phyloP scores from a whole-genome alignment of 202 grass and related monocot species.

The Musa balbisiana region DNA sequence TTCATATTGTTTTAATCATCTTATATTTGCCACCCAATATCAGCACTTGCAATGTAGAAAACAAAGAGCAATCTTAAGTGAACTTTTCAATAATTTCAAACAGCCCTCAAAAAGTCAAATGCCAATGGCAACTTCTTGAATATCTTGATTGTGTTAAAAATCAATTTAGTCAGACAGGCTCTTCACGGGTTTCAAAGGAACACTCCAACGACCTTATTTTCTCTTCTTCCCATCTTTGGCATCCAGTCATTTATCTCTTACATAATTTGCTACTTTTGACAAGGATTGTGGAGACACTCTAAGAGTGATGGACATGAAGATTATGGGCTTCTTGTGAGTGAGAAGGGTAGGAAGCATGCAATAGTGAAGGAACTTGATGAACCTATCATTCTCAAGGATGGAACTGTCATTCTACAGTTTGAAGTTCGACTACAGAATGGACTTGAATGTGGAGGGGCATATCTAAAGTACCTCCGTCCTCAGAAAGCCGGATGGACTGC shows the following conservation, averaged over 20 bases:
- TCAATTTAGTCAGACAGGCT: too few relatives aligned
- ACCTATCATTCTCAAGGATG: slow-evolving; percentile 6
- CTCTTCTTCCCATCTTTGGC: neutral
- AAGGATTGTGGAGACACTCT: neutral
- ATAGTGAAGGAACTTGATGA: slow-evolving; percentile 11
- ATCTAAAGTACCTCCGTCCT: slow-evolving; percentile 10
- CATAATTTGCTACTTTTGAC: neutral
- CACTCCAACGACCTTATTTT: neutral
- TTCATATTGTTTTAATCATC: too few relatives aligned
- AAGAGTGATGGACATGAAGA: slow-evolving; percentile 15
- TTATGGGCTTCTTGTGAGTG: slow-evolving; percentile 15
- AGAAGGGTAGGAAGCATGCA: slow-evolving; percentile 6
- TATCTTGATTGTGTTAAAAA: too few relatives aligned
- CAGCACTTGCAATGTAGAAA: too few relatives aligned
- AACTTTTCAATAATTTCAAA: too few relatives aligned
- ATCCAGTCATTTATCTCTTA: neutral
- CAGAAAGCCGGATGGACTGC: slow-evolving; percentile 6
- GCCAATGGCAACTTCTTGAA: too few relatives aligned
- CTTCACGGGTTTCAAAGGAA: too few relatives aligned
- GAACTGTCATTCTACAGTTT: slow-evolving; percentile 2
- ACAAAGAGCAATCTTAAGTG: too few relatives aligned
- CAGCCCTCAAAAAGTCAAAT: too few relatives aligned
- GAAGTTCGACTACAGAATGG: slow-evolving; percentile 15
- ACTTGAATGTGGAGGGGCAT: slow-evolving; percentile 13
- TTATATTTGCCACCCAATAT: too few relatives aligned